Evolutionary conservation across 2,329 filamentous ascomycete genomes (phyloP).

Genomic region (Apiospora aurea): DNA sequence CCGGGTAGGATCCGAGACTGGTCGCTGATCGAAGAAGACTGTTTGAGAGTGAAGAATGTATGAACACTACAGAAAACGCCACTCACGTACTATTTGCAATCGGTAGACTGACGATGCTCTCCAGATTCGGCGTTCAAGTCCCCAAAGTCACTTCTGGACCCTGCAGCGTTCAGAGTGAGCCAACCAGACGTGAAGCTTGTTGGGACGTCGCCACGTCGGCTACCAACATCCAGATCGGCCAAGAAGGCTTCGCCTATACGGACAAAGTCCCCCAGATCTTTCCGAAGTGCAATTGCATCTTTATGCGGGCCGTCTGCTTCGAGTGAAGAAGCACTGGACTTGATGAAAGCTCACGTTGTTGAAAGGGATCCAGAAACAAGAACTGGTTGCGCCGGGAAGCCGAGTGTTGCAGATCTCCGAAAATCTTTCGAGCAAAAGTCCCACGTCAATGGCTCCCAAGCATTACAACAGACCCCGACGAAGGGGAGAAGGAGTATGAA

Average conservation of each 20-base stretch:
- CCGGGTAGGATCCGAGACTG: slow-evolving; percentile 39
- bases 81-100: neutral
- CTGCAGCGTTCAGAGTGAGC: slow-evolving; percentile 18
- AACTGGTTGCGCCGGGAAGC: slow-evolving; percentile 29
- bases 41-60: slow-evolving; percentile 41
- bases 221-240: slow-evolving; percentile 27
- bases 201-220: slow-evolving; percentile 25
- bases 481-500: neutral
- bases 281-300: neutral
- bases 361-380: slow-evolving; percentile 10
- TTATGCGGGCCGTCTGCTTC: slow-evolving; percentile 20
- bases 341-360: slow-evolving; percentile 1
- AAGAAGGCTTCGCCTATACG: slow-evolving; percentile 21
- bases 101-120: slow-evolving; percentile 25
- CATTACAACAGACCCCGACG: neutral
- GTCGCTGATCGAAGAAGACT: slow-evolving; percentile 42
- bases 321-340: neutral
- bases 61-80: slow-evolving; percentile 27
- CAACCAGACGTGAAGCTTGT: slow-evolving; percentile 3
- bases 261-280: neutral
- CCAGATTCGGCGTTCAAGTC: slow-evolving; percentile 30
- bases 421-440: slow-evolving; percentile 41
- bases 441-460: neutral
- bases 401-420: slow-evolving; percentile 46
- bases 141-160: slow-evolving; percentile 22